Conservation (phyloP, 1,284 basidiomycete genomes). For the Rhodotorula sp. region DNA sequence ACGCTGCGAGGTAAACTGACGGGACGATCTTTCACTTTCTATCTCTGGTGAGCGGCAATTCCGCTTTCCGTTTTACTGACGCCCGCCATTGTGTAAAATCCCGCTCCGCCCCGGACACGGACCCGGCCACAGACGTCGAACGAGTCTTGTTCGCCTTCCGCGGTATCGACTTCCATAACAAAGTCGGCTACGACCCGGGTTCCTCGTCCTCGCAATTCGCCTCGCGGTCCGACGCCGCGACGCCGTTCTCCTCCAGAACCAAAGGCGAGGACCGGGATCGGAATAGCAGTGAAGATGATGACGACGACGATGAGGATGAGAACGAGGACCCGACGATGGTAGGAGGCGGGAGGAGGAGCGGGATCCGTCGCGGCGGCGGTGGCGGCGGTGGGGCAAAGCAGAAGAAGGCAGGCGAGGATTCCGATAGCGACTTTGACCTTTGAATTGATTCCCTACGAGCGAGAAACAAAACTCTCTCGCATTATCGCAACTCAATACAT, state of each 20-base stretch:
- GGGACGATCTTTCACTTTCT: background rate
- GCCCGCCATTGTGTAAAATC: too few relatives aligned
- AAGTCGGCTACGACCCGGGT: conserved; percentile 33
- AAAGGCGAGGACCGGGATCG: background rate
- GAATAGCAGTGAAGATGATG: conserved; percentile 16
- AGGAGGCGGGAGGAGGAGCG: conserved; percentile 35
- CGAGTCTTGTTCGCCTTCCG: conserved; percentile 43
- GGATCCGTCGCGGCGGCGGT: conserved; percentile 30
- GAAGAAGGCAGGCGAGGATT: conserved; percentile 14
- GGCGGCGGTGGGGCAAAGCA: background rate
- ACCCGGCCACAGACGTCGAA: conserved; percentile 36
- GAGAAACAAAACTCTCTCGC: background rate
- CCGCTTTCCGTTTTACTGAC: too few relatives aligned
- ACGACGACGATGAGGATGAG: conserved; percentile 16
- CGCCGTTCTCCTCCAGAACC: background rate
- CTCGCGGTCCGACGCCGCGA: conserved; percentile 22
- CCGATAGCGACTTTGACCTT: conserved; percentile 43
- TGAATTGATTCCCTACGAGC: conserved; percentile 6
- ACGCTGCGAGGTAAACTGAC: conserved; percentile 69
- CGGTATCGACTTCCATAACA: conserved; percentile 42
- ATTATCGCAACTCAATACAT: background rate
- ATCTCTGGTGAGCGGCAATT: too few relatives aligned
- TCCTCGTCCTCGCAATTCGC: conserved; percentile 24
- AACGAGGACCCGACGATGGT: conserved; percentile 38
- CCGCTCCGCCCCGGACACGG: too few relatives aligned